These are phyloP conservation scores for Xerocomellus dryophilus DNA, from an alignment of 768 basidiomycete species.

Conservation along the genomic window DNA sequence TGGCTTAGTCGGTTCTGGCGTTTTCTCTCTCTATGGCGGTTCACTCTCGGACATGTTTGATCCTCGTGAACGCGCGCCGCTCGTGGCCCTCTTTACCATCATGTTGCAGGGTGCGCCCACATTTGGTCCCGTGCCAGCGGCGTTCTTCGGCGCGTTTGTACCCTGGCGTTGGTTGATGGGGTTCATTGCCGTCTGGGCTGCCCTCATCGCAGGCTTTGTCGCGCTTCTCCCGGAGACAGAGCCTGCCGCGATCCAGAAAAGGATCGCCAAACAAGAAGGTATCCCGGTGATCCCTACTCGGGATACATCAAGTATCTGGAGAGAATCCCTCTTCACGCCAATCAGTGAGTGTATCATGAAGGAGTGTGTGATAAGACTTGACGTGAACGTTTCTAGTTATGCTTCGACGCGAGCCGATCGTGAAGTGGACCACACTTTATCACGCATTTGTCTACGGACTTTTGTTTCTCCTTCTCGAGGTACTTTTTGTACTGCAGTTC, in stretches of 20 bases:
- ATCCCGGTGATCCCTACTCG: background rate
- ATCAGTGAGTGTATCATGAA: constrained; percentile 20
- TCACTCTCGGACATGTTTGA: constrained; percentile 30
- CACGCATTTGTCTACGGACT: constrained; percentile 30
- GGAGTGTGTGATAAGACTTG: background rate
- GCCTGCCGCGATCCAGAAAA: constrained; percentile 19
- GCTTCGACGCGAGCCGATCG: constrained; percentile 25
- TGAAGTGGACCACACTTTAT: constrained; percentile 27
- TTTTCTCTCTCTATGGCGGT: constrained; percentile 31
- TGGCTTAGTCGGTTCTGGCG: constrained; percentile 24
- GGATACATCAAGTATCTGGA: constrained; percentile 17
- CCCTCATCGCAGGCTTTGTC: constrained; percentile 14
- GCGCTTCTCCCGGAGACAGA: constrained; percentile 27
- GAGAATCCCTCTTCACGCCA: constrained; percentile 22
- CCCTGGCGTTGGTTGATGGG: constrained; percentile 30
- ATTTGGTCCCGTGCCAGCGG: constrained; percentile 27
- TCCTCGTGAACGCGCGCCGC: constrained; percentile 27
- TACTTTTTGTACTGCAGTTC: background rate
- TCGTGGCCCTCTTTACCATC: constrained; percentile 30
- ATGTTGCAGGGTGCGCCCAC: constrained; percentile 31
- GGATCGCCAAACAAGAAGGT: constrained; percentile 10
- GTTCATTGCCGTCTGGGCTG: constrained; percentile 25
- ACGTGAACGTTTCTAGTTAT: constrained; percentile 16
- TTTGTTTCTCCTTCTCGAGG: constrained; percentile 30
- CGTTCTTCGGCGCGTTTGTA: constrained; percentile 18